Conservation (phyloP, 108 stramenopile species). For the Pseudonitzschia pungens region DNA sequence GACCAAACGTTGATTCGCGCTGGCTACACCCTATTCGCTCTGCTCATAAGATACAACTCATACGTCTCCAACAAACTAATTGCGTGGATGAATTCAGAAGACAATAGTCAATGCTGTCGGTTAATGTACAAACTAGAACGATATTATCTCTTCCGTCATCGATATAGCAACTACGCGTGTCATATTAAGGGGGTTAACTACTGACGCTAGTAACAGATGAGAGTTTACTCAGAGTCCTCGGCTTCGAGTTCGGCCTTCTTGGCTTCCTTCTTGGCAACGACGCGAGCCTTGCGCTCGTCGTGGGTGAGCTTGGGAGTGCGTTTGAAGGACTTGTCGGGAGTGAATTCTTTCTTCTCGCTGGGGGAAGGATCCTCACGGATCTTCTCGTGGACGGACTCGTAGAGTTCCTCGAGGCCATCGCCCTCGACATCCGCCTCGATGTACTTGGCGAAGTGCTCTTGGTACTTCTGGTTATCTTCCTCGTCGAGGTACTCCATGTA, state of each 20-base stretch:
- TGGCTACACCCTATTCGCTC: too few species aligned
- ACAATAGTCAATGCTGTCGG: not conserved
- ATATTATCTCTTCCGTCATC: not conserved
- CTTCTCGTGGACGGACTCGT: conserved; percentile 91
- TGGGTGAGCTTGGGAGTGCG: conserved; percentile 86
- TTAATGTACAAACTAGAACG: not conserved
- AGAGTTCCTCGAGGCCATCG: conserved; percentile 89
- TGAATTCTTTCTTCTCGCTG: conserved; percentile 78
- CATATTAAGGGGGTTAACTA: not conserved
- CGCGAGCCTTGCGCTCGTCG: conserved; percentile 91
- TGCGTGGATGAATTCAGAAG: too few species aligned
- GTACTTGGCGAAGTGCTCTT: conserved; percentile 87
- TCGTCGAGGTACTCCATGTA: conserved; percentile 98
- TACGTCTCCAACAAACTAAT: too few species aligned
- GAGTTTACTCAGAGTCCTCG: conserved; percentile 52
- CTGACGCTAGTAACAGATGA: not conserved
- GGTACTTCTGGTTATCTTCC: conserved; percentile 95
- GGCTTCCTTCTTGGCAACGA: conserved; percentile 95
- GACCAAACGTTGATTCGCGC: too few species aligned
- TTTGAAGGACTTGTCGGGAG: conserved; percentile 94
- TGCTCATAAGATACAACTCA: too few species aligned
- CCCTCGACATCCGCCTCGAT: conserved; percentile 77
- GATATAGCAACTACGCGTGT: not conserved
- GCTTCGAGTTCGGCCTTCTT: conserved; percentile 87
- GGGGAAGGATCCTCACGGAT: conserved; percentile 96